Evolutionary conservation across 345 rosid species (phyloP), one percentile per base, ranked within the genome.

Genomic region (Populus alba): DNA sequence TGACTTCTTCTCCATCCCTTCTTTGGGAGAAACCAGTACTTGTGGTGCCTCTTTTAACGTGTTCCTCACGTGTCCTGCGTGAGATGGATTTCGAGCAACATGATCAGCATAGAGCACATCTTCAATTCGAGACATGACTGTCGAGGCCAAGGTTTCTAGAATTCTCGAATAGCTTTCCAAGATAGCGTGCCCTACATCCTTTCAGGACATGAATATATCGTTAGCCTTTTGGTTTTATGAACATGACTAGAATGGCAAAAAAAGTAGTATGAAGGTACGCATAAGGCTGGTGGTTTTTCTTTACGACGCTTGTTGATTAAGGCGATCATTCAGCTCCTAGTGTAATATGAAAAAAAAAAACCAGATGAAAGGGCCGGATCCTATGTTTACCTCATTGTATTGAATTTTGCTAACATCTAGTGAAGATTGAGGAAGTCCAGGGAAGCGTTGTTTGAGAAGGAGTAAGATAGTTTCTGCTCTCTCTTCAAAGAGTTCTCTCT

Each of bases 331-430:
- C 4, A 27, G 53, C 53, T 63, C 29, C 70, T 39, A 41, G 23
- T 39, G 31, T 43, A 43, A 18, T 41, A 27, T 6, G 18, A 31
- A 45, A 31, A 8, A 53, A 7, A 62, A 6, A 27, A 23, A n/a
- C n/a, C 17, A 63, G 38, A 39, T 13, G n/a, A 43, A 38, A 72
- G n/a, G 63, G 27, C 27, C 27, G 27, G 20, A 29, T 29, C 1
- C 5, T 3, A 4, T 73, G 12, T 81, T 79, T 87, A 96, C 97
- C 89, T 33, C 70, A 81, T 91, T 94, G 83, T 61, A 91, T 61
- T 92, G 95, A 63, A 95, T 95, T 79, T 93, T 95, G 86, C 94
- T 93, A 55, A 93, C 89, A 85, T 94, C 98, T n/a, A 94, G 89
- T 5, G 92, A 49, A 29, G 97, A 94, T 69, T 94, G 97, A 71